These are phyloP conservation scores for Exophiala bonariae DNA, from an alignment of 2,329 filamentous ascomycete genomes.

Conservation along the genomic window DNA sequence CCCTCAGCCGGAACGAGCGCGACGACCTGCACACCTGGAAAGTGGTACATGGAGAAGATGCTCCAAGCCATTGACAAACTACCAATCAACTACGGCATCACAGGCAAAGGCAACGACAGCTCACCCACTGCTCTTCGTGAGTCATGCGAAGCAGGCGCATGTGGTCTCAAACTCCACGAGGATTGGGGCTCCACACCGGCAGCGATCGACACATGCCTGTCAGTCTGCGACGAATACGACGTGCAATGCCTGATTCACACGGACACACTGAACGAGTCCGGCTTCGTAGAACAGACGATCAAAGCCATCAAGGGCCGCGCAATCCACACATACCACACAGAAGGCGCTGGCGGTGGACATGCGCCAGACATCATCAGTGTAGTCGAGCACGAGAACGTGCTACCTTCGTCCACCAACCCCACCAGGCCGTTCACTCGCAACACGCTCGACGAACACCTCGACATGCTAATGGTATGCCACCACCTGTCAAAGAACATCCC, in stretches of 20 bases:
- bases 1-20: constrained; percentile 90
- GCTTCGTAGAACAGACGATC: constrained; percentile 92
- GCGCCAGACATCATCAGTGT: constrained; percentile 95
- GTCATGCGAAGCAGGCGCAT: constrained; percentile 79
- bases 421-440: constrained; percentile 88
- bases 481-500: constrained; percentile 90
- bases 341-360: constrained; percentile 91
- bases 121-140: constrained; percentile 69
- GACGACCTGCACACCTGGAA: constrained; percentile 89
- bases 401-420: constrained; percentile 89
- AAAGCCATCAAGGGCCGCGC: constrained; percentile 80
- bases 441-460: constrained; percentile 92
- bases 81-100: constrained; percentile 86
- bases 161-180: constrained; percentile 91
- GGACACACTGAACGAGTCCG: constrained; percentile 93
- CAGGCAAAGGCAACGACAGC: constrained; percentile 89
- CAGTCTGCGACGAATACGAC: constrained; percentile 85
- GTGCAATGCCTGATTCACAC: constrained; percentile 94
- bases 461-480: constrained; percentile 99
- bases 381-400: constrained; percentile 82
- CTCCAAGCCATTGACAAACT: constrained; percentile 80
- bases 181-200: constrained; percentile 93
- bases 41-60: constrained; percentile 82
- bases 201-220: constrained; percentile 83
- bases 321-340: constrained; percentile 96